Base-by-base conservation (phyloP, 2,329 filamentous ascomycete species). In the Claviceps sp. region DNA sequence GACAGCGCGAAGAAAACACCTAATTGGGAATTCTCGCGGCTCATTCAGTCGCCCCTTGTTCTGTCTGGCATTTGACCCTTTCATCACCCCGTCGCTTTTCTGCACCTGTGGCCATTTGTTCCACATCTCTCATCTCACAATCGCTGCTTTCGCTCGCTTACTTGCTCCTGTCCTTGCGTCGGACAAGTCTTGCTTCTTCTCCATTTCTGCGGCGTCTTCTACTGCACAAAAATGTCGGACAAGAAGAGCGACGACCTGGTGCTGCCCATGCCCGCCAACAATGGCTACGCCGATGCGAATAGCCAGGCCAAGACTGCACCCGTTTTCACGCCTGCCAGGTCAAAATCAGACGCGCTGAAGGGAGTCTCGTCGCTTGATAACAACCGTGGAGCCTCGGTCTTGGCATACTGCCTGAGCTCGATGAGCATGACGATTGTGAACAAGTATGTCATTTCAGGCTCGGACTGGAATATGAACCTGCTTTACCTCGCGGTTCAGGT, bases 361-460 rank as follows among this genome's bases (percentile, higher is more conserved):
- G 50, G 46, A 0, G 20, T 54, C 8, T 2, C 51, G 2, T 52
- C 55, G 40, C 47, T 88, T 56, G 78, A 84, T 62, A 88, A 89
- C 70, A 93, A 82, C 68, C 87, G 89, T 16, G 74, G 80, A 46
- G 67, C 93, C 46, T 89, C 91, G 22, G 86, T 98, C 61, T 65
- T 95, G 58, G 82, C 87, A 47, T 98, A 98, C 75, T 98, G 93
- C 70, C 75, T 86, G 63, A 87, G 91, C 52, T 96, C 90, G n/a
- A 98, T 98, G 65, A 79, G 91, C 68, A 98, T 98, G 93, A 98
- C 93, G 5, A 87, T 96, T 20, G 93, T 94, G 69, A 98, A 98
- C 74, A 98, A 98, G 77, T 98, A 94, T 69, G 90, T 96, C 56
- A 81, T 98, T 45, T 96, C 88, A 9, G 93, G 91, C 54, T 77